Conservation (phyloP, 2,329 filamentous ascomycete genomes). For the Furcasterigmium sp. region DNA sequence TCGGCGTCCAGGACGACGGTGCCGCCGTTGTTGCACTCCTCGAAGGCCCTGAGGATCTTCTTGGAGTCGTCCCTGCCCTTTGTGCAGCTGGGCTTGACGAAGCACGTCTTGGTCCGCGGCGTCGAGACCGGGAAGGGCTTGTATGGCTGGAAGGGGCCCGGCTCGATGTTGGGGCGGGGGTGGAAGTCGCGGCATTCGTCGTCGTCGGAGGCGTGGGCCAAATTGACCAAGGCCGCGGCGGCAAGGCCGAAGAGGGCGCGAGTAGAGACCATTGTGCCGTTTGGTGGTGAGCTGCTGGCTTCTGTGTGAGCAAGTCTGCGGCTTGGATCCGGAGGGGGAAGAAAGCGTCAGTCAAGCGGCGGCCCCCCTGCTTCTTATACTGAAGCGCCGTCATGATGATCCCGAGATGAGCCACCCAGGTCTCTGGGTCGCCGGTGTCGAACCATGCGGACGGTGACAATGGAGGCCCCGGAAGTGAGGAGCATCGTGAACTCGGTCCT, state of each 20-base stretch:
- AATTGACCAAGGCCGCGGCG: slow-evolving; percentile 6
- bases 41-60: slow-evolving; percentile 45
- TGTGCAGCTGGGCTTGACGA: slow-evolving; percentile 15
- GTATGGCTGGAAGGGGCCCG: slow-evolving; percentile 12
- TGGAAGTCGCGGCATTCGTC: slow-evolving; percentile 2
- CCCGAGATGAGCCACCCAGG: no score
- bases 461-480: no score
- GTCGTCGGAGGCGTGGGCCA: slow-evolving; percentile 5
- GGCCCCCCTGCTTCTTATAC: not conserved
- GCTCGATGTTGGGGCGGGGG: slow-evolving; percentile 11
- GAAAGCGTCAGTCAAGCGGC: not conserved
- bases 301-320: slow-evolving; percentile 1
- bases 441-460: no score
- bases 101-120: slow-evolving; percentile 17
- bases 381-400: no score
- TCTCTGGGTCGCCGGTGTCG: no score
- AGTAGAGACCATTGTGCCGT: slow-evolving; percentile 5
- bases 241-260: slow-evolving; percentile 9
- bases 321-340: not conserved
- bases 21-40: slow-evolving; percentile 58
- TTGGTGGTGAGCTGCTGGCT: not conserved
- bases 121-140: slow-evolving; percentile 13
- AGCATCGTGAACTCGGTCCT: no score
- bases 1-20: slow-evolving; percentile 53
- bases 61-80: slow-evolving; percentile 23